Evolutionary conservation across 257 asterid species (phyloP), one percentile per base, ranked within the genome.

Genomic region (Scutellaria baicalensis): DNA sequence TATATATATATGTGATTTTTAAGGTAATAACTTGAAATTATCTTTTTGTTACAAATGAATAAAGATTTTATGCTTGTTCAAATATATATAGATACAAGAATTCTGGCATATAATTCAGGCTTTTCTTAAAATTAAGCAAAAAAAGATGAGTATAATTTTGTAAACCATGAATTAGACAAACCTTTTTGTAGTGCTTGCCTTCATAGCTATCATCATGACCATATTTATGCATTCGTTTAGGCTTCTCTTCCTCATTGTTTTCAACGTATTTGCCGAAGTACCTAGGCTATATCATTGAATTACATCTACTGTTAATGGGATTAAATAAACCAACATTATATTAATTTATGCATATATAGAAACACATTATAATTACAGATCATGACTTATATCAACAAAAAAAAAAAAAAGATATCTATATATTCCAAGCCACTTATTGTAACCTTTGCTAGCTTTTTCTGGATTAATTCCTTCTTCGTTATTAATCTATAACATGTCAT

Each of bases 251-350:
- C 14, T 64, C 50, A 49, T 61, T 54, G 65, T 70, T 68, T 74
- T 68, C 69, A 50, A 64, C 74, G 48, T 63, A 67, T 12, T 38
- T 38, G 27, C 38, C 13, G 48, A 75, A 80, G 38, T 82, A 78
- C 61, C 84, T 74, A 23, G 81, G 72, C 87, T 84, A 27, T 54
- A 82, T 69, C 61, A 68, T 33, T 57, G 16, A 68, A 27, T 27
- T 27, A 27, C 2, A 27, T 27, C 5, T 27, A 5, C 4, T 27
- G 4, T 2, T 27, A 57, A 58, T 69, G 12, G 52, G 57, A 47
- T 14, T 23, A 12, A 60, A 31, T 3, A 13, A 59, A 43, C 23
- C 44, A 62, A 31, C 33, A 71, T 16, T n/a, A n/a, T n/a, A n/a
- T n/a, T n/a, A n/a, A n/a, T n/a, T 27, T 27, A 27, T 27, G 33